Base-by-base conservation (phyloP, 257 asterid genomes). In the Primulina huaijiensis region DNA sequence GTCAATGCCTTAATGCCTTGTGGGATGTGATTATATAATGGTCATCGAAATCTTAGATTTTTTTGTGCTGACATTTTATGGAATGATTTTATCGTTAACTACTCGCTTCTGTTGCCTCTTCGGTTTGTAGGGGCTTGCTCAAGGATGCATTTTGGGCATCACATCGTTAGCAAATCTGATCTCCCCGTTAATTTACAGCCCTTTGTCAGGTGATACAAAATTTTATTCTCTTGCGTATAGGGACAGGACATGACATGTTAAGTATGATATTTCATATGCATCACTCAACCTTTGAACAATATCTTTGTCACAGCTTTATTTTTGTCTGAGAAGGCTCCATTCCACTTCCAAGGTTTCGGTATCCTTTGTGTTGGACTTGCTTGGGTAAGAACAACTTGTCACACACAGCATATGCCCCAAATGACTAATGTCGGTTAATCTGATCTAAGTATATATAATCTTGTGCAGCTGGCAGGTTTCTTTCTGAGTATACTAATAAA, bases 71-170 rank as follows among this genome's bases (percentile, higher is more conserved):
- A 5, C 9, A 35, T 40, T 57, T 3, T 1, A 14, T 14, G 67
- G 58, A 58, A 38, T 61, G 1, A 33, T n/a, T 60, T 50, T 64
- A 38, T 56, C n/a, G 10, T 25, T 6, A 29, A 40, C 37, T 3
- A 25, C 23, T 19, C 19, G 33, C 33, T 68, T 16, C 17, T 34
- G 2, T 64, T 60, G 50, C 62, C 33, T 60, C 43, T 62, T 68
- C 33, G 40, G 23, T 0, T 31, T 43, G 0, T 50, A 90, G 95
- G 97, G 96, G 29, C 87, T 87, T 61, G 95, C 91, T 46, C 95
- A 88, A 66, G 95, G 95, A 64, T 84, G 92, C 79, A 74, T 88
- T 63, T 62, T 83, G 34, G 88, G 90, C 68, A 78, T 86, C 29
- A 69, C 82, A 25, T 81, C 92, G 1, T 69, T 84, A 1, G 86